These are phyloP conservation scores for Clavispora asparagi DNA, from an alignment of 805 yeast species.

Conservation along the genomic window DNA sequence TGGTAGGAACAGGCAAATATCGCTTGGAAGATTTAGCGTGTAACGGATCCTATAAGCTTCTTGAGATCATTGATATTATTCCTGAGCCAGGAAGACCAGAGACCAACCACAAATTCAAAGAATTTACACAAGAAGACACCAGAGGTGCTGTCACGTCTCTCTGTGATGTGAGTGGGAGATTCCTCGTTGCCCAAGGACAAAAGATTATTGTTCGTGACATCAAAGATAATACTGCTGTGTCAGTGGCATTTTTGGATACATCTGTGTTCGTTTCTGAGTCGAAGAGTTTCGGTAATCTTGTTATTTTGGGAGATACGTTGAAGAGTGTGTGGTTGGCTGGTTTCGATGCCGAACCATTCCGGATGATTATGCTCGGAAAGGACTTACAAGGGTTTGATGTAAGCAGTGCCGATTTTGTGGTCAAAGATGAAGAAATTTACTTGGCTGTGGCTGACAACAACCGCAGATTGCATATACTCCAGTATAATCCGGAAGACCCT, in stretches of 20 bases:
- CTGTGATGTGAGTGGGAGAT: slow-evolving; percentile 76
- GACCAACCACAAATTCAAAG: slow-evolving; percentile 71
- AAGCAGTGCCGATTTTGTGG: slow-evolving; percentile 68
- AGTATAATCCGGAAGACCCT: slow-evolving; percentile 91
- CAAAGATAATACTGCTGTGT: slow-evolving; percentile 83
- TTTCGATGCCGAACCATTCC: slow-evolving; percentile 91
- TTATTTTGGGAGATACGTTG: slow-evolving; percentile 76
- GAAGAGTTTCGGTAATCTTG: slow-evolving; percentile 75
- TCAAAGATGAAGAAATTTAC: slow-evolving; percentile 62
- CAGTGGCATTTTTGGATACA: slow-evolving; percentile 92
- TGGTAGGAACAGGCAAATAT: slow-evolving; percentile 72
- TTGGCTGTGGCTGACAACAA: slow-evolving; percentile 66
- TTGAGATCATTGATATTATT: slow-evolving; percentile 73
- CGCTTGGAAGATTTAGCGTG: slow-evolving; percentile 79
- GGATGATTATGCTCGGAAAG: slow-evolving; percentile 74
- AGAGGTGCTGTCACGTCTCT: slow-evolving; percentile 81
- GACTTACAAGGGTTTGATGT: slow-evolving; percentile 63
- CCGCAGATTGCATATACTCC: slow-evolving; percentile 62
- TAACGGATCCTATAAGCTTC: slow-evolving; percentile 70
- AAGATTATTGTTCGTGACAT: slow-evolving; percentile 73
- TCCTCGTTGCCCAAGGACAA: slow-evolving; percentile 83
- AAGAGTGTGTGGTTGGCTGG: slow-evolving; percentile 79
- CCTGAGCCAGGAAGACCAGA: slow-evolving; percentile 89
- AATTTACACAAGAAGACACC: slow-evolving; percentile 64
- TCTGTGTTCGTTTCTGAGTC: slow-evolving; percentile 73